Base-by-base conservation (phyloP, 2,329 filamentous ascomycete genomes). In the Ophiostoma pallidulum region DNA sequence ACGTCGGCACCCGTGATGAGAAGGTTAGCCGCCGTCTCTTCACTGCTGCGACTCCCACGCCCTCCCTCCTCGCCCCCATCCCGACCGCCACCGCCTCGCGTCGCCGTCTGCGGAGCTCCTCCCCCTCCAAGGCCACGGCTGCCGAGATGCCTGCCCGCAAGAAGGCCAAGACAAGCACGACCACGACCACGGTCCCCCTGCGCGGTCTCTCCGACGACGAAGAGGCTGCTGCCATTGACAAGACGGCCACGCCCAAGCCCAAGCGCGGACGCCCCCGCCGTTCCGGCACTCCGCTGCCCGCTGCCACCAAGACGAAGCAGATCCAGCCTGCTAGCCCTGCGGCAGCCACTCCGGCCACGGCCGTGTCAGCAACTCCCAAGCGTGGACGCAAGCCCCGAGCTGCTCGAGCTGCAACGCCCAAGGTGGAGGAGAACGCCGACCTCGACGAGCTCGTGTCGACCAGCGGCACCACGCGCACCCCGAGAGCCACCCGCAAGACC, bases 221-320 rank as follows among this genome's bases (percentile, higher is more conserved):
- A 48, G 58, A 54, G 16, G 64, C 62, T 36, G 60, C 59, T 45
- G 55, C 57, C n/a, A 43, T 46, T 47, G 53, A 53, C 18, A 56
- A 56, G 53, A 58, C 36, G 68, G 13, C 71, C 22, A 52, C 51
- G 1, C 49, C 53, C 8, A 55, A 53, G 39, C 52, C 41, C 16
- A 41, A 45, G 6, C 53, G 52, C 22, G 50, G 53, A 4, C 49
- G 70, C 28, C 69, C 72, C 39, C 71, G 67, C 47, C 67, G 68
- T 24, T 73, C 75, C 48, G 73, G 70, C 5, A 79, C 74, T 4
- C 75, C 75, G 3, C 64, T 70, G 52, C 70, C 73, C 1, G 46
- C 55, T 26, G 61, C 62, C 12, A 64, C 60, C 4, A 74, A 69
- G 53, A 71, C 72, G 55, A 16, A 13, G 22, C 26, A 9, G n/a